These are phyloP conservation scores for Penicillium ucsense DNA, from an alignment of 495 filamentous ascomycete genomes.

Conservation along the genomic window DNA sequence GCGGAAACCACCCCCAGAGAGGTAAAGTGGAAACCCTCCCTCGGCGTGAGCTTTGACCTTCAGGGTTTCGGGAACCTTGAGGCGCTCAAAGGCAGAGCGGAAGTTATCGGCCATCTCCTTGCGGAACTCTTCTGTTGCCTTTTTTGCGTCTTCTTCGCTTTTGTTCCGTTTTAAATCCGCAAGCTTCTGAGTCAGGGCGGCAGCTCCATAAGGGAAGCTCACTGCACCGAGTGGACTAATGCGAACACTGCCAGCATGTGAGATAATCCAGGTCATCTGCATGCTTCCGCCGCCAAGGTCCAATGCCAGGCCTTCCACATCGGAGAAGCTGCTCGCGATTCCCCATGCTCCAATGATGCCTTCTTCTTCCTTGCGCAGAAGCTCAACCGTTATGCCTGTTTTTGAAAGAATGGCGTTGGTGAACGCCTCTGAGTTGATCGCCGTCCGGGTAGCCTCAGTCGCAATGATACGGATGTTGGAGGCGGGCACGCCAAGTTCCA, in stretches of 20 bases:
- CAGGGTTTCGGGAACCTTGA: slow-evolving; percentile 47
- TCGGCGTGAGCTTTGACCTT: slow-evolving; percentile 25
- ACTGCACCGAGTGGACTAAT: slow-evolving; percentile 39
- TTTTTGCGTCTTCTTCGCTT: slow-evolving; percentile 16
- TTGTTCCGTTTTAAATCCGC: slow-evolving; percentile 37
- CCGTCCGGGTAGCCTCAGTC: slow-evolving; percentile 81
- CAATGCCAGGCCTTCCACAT: slow-evolving; percentile 65
- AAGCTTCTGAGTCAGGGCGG: slow-evolving; percentile 55
- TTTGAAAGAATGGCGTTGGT: slow-evolving; percentile 47
- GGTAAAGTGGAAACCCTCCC: slow-evolving; percentile 59
- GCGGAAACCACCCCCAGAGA: slow-evolving; percentile 84
- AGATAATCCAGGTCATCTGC: slow-evolving; percentile 78
- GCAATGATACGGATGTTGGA: slow-evolving; percentile 64
- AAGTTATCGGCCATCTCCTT: slow-evolving; percentile 51
- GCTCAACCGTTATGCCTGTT: slow-evolving; percentile 56
- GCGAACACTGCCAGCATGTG: slow-evolving; percentile 39
- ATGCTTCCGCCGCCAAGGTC: slow-evolving; percentile 88
- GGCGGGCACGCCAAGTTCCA: slow-evolving; percentile 54
- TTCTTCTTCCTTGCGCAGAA: slow-evolving; percentile 73
- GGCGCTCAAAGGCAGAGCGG: slow-evolving; percentile 45
- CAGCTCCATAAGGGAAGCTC: slow-evolving; percentile 78
- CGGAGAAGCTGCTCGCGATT: slow-evolving; percentile 62
- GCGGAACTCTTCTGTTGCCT: slow-evolving; percentile 33
- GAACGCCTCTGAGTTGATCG: slow-evolving; percentile 63
- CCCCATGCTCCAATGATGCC: slow-evolving; percentile 77